These are phyloP conservation scores for Backusella tarrabulga DNA, from an alignment of 192 early-diverging fungal genomes.

Conservation along the genomic window DNA sequence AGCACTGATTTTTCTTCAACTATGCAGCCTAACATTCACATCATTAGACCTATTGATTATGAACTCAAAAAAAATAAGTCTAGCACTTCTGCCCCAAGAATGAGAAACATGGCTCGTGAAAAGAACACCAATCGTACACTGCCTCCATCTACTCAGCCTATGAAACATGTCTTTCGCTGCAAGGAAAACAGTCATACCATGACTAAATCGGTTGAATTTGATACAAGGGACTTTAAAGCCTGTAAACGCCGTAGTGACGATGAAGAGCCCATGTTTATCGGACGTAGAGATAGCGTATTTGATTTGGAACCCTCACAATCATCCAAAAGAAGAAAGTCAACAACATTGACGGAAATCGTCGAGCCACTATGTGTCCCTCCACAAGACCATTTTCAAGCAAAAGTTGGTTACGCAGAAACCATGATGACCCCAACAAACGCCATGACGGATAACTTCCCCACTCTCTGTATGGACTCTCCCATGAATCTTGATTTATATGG, in stretches of 20 bases:
- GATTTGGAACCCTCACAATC: background rate
- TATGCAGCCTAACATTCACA: background rate
- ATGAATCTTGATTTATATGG: background rate
- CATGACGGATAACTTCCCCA: background rate
- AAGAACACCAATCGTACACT: background rate
- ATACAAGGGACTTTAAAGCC: background rate
- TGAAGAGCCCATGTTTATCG: background rate
- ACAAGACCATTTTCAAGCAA: background rate
- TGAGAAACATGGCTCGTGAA: background rate
- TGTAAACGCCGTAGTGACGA: background rate
- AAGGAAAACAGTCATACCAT: background rate
- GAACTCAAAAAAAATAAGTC: background rate
- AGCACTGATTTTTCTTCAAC: background rate
- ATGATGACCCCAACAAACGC: background rate
- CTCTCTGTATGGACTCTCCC: background rate
- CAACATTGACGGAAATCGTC: background rate
- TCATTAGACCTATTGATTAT: conserved; percentile 5
- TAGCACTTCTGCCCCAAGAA: conserved; percentile 1
- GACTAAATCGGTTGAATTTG: background rate
- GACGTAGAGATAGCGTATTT: background rate
- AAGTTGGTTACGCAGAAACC: background rate
- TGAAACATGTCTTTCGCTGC: background rate
- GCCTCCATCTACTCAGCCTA: background rate
- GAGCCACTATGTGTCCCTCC: background rate
- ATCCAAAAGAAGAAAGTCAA: conserved; percentile 8